Evolutionary conservation across 495 filamentous ascomycete genomes (phyloP), one percentile per base, ranked within the genome.

Genomic region (Aspergillus egyptiacus): DNA sequence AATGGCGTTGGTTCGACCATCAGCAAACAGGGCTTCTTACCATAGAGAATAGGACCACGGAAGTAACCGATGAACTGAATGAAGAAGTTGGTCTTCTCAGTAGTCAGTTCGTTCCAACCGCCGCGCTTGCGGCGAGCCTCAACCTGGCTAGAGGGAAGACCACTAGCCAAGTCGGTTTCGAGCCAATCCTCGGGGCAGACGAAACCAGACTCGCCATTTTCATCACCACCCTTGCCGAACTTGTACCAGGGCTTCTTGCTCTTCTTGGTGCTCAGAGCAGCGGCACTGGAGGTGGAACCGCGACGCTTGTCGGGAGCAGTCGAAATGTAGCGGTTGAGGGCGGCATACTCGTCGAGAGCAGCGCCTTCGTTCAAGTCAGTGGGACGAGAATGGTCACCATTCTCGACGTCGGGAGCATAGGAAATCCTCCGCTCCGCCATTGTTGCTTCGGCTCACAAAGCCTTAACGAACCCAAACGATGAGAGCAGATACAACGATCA

Each of bases 21-120:
- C 14, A 15, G 6, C n/a, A 3, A 24, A 35, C 7, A 13, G 19
- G 43, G 14, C 13, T 34, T 1, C 78, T 64, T 72, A 89, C 86
- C 85, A 72, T 89, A 89, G 44, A 91, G 83, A 72, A 91, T 87
- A 51, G 86, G 86, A 62, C 86, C 86, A 59, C 74, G 81, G 75
- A 91, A 91, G 69, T 83, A 91, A 63, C 81, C 75, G 53, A 89
- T 68, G 64, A 91, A 85, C 71, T 89, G 80, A 49, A 82, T 59
- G 67, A 90, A 80, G 71, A 85, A 69, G 67, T 86, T 87, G 63
- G 81, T 80, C 74, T 88, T 87, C 70, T 89, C 85, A 24, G 84
- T 79, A 35, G 69, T 72, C 59, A 91, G 66, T 63, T 91, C 86
- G 67, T 91, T 91, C 67, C 70, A 88, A 40, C 86, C 85, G 53